Percentiles rank a stretch among this genome's conserved stretches.
phyloP scores from a whole-genome alignment of 768 basidiomycete genomes.

The Amyloporia xantha region DNA sequence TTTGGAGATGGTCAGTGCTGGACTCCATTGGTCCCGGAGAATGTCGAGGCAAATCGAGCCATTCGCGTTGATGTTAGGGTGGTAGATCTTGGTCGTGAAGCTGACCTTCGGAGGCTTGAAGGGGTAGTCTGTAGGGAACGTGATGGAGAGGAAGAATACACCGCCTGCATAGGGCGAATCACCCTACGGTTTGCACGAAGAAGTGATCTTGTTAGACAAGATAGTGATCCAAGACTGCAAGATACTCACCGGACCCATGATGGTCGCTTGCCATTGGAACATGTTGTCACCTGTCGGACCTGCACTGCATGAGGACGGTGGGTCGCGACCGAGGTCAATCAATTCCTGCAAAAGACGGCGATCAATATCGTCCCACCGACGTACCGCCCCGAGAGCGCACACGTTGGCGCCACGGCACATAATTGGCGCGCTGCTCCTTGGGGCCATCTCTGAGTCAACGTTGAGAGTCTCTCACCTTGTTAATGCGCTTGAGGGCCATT shows the following conservation, averaged over 20 bases:
- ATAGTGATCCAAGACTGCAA: too few relatives aligned
- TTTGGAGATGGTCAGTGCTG: slow-evolving; percentile 98
- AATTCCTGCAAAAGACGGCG: slow-evolving; percentile 68
- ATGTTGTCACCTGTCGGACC: slow-evolving; percentile 97
- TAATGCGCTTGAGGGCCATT: slow-evolving; percentile 99
- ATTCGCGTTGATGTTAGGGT: slow-evolving; percentile 99
- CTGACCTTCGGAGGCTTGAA: slow-evolving; percentile 99
- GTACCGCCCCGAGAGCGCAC: slow-evolving; percentile 1
- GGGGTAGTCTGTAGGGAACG: slow-evolving; percentile 96
- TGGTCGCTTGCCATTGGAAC: slow-evolving; percentile 99
- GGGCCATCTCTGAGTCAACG: slow-evolving; percentile 1
- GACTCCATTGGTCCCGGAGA: slow-evolving; percentile 97
- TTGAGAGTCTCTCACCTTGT: slow-evolving; percentile 63
- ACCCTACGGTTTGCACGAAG: slow-evolving; percentile 42
- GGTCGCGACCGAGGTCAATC: slow-evolving; percentile 98
- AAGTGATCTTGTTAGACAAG: neutral
- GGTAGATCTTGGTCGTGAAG: slow-evolving; percentile 99
- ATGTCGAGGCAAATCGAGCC: slow-evolving; percentile 99
- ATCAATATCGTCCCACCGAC: neutral
- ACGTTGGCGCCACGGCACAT: neutral
- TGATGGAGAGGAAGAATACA: slow-evolving; percentile 96
- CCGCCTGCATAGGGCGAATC: slow-evolving; percentile 99
- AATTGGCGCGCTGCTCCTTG: slow-evolving; percentile 6
- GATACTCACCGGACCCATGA: slow-evolving; percentile 98
- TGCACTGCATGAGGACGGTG: slow-evolving; percentile 98